Base-by-base conservation (phyloP, 192 early-diverging fungal genomes). In the Jimgerdemannia lactiflua region DNA sequence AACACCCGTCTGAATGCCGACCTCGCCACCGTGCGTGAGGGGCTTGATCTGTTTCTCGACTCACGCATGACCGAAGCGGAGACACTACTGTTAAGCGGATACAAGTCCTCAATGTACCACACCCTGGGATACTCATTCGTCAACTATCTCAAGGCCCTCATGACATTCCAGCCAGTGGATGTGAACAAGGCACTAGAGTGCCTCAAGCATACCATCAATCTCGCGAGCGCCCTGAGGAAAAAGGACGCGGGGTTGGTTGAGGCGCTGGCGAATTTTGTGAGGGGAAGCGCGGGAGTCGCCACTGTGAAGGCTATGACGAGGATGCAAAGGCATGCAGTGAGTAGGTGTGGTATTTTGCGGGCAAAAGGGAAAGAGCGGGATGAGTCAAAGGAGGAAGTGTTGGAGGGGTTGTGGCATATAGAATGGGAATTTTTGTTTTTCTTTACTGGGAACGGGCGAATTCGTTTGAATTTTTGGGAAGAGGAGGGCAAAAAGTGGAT, bases 161-260 rank as follows among this genome's bases (percentile, higher is more conserved):
- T 95, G 86, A 93, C 95, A 10, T 97, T 95, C 79, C 90, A 94
- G 69, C 77, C 81, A 6, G 73, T 76, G 4, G 92, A 97, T 78
- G 89, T 96, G 76, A 77, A 82, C 11, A 70, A 67, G 0, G 94
- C 94, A 1, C 85, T 89, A 70, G 84, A 91, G 59, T 82, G 90
- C 2, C 85, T 93, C 6, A 85, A 89, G 68, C 82, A 80, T 49
- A 86, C 93, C 3, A 81, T 91, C 43, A 89, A 92, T 64, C 76
- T 93, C 49, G 86, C 92, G 2, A 70, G 80, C 59, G 78, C 83
- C 67, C 85, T 87, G 65, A 85, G 93, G n/a, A 95, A 94, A 77
- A 79, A 84, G 54, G 78, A 87, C 66, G 9, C 84, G 85, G 71
- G 80, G 72, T 70, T 87, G 77, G 42, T 88, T 81, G 85, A 82